Evolutionary conservation across 1,284 basidiomycete genomes (phyloP).

Genomic region (Rhodotorula sp.): DNA sequence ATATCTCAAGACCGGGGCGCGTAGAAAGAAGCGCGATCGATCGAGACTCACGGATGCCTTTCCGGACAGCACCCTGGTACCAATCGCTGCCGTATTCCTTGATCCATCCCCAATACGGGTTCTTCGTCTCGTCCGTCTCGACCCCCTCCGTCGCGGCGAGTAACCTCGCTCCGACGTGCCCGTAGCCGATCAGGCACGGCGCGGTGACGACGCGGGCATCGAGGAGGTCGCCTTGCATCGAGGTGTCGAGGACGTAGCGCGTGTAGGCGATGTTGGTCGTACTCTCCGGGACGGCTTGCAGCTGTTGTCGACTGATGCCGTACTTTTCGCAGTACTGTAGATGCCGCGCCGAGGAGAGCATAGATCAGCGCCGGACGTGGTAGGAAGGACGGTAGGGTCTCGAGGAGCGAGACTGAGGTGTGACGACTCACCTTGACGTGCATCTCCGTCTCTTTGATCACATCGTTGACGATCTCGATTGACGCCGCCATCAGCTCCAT

Average conservation of each 20-base stretch:
- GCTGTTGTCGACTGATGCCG: conserved; percentile 62
- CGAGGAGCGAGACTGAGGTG: neutral
- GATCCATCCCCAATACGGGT: conserved; percentile 59
- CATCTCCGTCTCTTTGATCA: conserved; percentile 69
- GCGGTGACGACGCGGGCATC: conserved; percentile 76
- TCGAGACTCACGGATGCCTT: neutral
- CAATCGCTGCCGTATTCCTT: conserved; percentile 62
- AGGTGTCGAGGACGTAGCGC: conserved; percentile 76
- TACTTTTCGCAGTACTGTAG: conserved; percentile 64
- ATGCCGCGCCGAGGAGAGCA: too few relatives aligned
- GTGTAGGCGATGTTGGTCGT: conserved; percentile 60
- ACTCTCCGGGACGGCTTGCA: conserved; percentile 63
- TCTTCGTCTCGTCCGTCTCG: conserved; percentile 60
- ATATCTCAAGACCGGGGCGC: too few relatives aligned
- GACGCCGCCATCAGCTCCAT: conserved; percentile 67
- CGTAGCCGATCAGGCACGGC: conserved; percentile 87
- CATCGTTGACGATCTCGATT: conserved; percentile 63
- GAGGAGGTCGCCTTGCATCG: conserved; percentile 67
- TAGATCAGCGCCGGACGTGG: neutral
- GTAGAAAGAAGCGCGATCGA: too few relatives aligned
- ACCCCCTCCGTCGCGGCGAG: conserved; percentile 54
- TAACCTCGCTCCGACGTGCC: conserved; percentile 79
- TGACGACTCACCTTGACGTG: conserved; percentile 57
- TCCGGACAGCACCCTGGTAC: conserved; percentile 56
- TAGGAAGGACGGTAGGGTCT: neutral